phyloP scores from a whole-genome alignment of 495 filamentous ascomycete genomes.

The Penicillium verhagenii region DNA sequence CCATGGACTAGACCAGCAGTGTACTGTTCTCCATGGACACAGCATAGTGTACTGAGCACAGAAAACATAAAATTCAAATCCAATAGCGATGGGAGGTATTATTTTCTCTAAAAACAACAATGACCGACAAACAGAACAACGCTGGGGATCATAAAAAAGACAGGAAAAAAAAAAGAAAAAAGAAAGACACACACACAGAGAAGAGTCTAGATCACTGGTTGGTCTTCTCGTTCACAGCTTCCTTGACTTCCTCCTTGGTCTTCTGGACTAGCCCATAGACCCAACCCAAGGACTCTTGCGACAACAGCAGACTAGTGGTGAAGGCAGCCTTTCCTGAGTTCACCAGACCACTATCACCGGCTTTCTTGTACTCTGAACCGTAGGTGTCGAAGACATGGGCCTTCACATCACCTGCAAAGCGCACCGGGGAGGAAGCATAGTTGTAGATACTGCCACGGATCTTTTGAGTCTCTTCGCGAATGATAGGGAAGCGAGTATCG shows the following conservation, averaged over 20 bases:
- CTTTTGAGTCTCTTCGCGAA: conserved; percentile 83
- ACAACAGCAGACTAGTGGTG: conserved; percentile 70
- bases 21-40: no score
- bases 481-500: conserved; percentile 76
- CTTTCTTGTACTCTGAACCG: conserved; percentile 73
- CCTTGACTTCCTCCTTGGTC: conserved; percentile 63
- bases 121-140: conserved; percentile 2
- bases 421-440: conserved; percentile 64
- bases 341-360: conserved; percentile 63
- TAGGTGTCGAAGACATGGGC: conserved; percentile 74
- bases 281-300: conserved; percentile 61
- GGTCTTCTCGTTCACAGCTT: conserved; percentile 54
- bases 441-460: conserved; percentile 65
- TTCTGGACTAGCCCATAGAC: conserved; percentile 53
- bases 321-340: conserved; percentile 72
- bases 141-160: not conserved
- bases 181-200: conserved; percentile 12
- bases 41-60: not conserved
- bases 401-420: conserved; percentile 65
- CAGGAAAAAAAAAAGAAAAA: not conserved
- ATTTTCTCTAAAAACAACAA: conserved; percentile 26
- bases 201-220: conserved; percentile 19
- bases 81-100: conserved; percentile 15
- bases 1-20: no score
- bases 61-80: not conserved